Base-by-base conservation (phyloP, 140 eudicot species). In the Stevia rebaudiana region DNA sequence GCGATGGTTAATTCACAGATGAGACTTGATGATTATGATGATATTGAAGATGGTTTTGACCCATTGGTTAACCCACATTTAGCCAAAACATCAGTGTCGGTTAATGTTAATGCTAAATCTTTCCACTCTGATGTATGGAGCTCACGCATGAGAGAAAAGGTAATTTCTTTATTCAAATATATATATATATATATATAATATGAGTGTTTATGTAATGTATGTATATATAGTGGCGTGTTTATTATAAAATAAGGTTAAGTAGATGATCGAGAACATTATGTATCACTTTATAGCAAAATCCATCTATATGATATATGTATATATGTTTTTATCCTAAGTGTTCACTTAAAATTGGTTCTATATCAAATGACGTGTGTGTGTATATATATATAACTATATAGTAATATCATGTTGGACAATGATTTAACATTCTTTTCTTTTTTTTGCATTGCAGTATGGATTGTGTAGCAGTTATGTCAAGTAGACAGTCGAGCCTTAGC, bases 101-200 rank as follows among this genome's bases (percentile, higher is more conserved):
- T 44, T 40, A 83, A 5, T 63, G 81, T 74, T 18, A 73, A 77
- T 49, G 73, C 30, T 35, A 77, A 63, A 81, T 74, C 72, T 73
- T 43, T 68, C 70, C 82, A 60, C 59, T 73, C 79, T 37, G 89
- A 81, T 50, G 61, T 79, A 28, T 79, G 86, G 89, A 76, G 83
- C 72, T 63, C 84, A 28, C 78, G 88, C 17, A 84, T 84, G 74
- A 69, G 95, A 72, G 79, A 84, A 66, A 87, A 79, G 95, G 95
- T 84, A 74, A 4, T n/a, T 50, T 3, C 18, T 35, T 28, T 15
- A 65, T 48, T 47, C 63, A 46, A 3, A 54, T 24, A 28, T 5
- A 54, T 13, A 24, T 3, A 28, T 28, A 4, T 28, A 28, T 28
- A 28, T 28, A 28, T 2, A 28, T n/a, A n/a, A n/a, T n/a, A n/a